Evolutionary conservation across 2,329 filamentous ascomycete species (phyloP), one percentile per base, ranked within the genome.

Genomic region (Arachnomyces sp.): DNA sequence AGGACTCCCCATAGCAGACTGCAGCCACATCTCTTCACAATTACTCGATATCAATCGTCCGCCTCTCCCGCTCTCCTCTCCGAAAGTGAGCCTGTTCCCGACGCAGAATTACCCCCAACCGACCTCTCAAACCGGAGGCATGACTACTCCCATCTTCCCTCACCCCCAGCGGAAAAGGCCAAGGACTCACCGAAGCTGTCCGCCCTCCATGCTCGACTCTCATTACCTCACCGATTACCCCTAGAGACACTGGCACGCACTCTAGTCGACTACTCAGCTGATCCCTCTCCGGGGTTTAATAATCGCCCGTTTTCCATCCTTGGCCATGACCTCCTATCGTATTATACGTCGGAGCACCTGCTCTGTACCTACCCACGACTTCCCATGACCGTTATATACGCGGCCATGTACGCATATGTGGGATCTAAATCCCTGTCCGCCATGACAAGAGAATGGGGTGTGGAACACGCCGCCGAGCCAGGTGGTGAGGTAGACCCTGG

Each of bases 401-500:
- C 88, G 39, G 84, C 87, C 25, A 82, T 94, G 70, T 82, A 84
- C 55, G 88, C 86, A 34, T 96, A 87, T 60, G 75, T 82, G 34
- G 92, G 92, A 3, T 75, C 78, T 4, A 77, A 80, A 50, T 80
- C 89, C 1, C 73, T 96, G 34, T 71, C 81, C 38, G 72, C 80
- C 14, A 75, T 96, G 49, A 79, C 85, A 12, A 71, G 75, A 46
- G 84, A 92, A 67, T 98, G 92, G 92, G 92, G 92, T 66, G 80
- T 96, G 12, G 90, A 96, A 61, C 68, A 73, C 32, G 90, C 86
- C n/a, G 86, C 84, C 8, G 82, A 80, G 14, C 92, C 92, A 1
- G 92, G 90, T 37, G 78, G 78, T 44, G 90, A 96, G 67, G 89
- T 96, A 41, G 92, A 98, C 60, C 82, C 89, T 0, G 92, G 90